Conservation (phyloP, 306 rosid genomes). For the Castanea crenata region DNA sequence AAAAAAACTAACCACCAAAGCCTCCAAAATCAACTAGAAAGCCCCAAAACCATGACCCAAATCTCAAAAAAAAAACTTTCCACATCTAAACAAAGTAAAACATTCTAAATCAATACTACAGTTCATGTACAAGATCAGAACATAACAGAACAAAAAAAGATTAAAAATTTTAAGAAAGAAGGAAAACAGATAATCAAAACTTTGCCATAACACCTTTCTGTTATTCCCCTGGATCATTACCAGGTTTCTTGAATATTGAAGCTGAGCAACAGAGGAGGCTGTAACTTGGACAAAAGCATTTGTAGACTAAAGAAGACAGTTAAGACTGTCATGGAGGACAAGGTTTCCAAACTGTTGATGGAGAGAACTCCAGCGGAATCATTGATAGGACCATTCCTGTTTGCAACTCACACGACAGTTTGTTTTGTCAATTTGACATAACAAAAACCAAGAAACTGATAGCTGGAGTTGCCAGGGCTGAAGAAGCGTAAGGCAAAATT, state of each 20-base stretch:
- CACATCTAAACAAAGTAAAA: not conserved
- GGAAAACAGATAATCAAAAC: too few relatives aligned
- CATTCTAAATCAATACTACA: not conserved
- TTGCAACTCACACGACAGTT: too few relatives aligned
- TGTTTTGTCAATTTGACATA: too few relatives aligned
- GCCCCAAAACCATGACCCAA: not conserved
- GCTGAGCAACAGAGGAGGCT: not conserved
- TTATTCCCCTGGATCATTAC: too few relatives aligned
- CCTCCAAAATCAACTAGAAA: slow-evolving; percentile 27
- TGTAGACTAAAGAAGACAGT: slow-evolving; percentile 7
- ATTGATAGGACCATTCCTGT: slow-evolving; percentile 22
- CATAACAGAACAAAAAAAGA: not conserved
- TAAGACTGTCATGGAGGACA: too few relatives aligned
- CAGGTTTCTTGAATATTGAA: too few relatives aligned
- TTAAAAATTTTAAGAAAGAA: too few relatives aligned
- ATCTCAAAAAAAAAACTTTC: not conserved
- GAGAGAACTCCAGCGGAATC: slow-evolving; percentile 12
- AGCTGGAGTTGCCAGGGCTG: too few relatives aligned
- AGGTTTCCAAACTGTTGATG: not conserved
- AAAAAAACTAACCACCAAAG: slow-evolving; percentile 14
- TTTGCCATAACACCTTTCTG: too few relatives aligned
- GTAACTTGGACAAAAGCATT: not conserved
- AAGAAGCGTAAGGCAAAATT: too few relatives aligned
- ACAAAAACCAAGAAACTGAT: not conserved
- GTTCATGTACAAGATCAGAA: slow-evolving; percentile 13